A percentile compares a stretch with the other conserved stretches of the same genome.
Conservation (phyloP, 345 rosid species). For the Eucalyptus cladocalyx region DNA sequence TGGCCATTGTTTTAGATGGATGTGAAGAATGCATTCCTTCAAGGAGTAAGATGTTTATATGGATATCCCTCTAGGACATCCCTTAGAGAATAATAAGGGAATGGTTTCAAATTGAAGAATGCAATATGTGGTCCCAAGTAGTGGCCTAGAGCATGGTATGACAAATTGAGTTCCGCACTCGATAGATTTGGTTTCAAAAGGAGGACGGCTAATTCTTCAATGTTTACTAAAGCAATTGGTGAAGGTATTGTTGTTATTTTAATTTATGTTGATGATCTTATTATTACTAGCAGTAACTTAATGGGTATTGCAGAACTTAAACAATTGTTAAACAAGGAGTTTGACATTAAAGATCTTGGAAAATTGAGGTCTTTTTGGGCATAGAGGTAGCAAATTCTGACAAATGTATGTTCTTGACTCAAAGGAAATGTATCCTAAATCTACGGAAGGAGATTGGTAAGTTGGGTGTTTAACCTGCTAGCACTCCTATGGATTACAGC, state of each 20-base stretch:
- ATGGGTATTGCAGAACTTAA: background rate
- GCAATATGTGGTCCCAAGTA: background rate
- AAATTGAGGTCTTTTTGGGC: background rate
- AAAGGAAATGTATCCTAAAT: too few relatives aligned
- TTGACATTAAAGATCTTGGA: background rate
- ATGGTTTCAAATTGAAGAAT: background rate
- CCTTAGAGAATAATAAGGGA: background rate
- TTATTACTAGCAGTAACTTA: too few relatives aligned
- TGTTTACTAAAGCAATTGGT: background rate
- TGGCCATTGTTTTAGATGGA: background rate
- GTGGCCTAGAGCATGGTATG: background rate
- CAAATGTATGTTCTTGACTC: background rate
- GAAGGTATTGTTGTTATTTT: background rate
- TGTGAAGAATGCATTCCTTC: background rate
- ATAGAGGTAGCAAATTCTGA: too few relatives aligned
- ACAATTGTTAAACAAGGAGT: background rate
- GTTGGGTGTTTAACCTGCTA: too few relatives aligned
- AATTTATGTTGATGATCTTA: background rate
- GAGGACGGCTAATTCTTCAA: fast-evolving
- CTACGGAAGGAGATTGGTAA: background rate
- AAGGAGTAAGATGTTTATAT: background rate
- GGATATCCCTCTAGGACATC: background rate
- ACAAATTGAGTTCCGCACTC: background rate
- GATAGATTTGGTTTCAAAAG: too few relatives aligned
- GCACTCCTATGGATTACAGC: too few relatives aligned